Conservation (phyloP, 2,329 filamentous ascomycete species). For the Magnaporthiopsis poae region DNA sequence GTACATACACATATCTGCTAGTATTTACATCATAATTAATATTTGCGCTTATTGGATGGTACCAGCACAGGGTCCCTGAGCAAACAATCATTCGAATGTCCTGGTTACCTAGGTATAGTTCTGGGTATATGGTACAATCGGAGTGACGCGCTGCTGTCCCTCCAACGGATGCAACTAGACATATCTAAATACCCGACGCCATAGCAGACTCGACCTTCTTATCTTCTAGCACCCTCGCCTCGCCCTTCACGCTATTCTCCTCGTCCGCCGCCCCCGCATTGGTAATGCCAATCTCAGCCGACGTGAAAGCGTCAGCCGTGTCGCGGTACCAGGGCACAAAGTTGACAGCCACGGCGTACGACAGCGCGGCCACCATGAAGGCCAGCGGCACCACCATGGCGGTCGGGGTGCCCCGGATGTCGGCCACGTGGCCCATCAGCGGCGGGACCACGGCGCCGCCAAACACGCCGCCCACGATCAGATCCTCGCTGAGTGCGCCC, state of each 20-base stretch:
- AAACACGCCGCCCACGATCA: conserved; percentile 59
- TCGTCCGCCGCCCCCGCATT: not conserved
- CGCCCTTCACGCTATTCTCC: not conserved
- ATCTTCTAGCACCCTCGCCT: conserved; percentile 1
- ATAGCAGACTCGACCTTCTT: conserved; percentile 5
- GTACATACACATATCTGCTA: not conserved
- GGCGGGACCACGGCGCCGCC: conserved; percentile 68
- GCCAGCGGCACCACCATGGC: conserved; percentile 57
- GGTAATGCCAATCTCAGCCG: conserved; percentile 30
- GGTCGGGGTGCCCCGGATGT: conserved; percentile 47
- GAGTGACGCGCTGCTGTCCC: too few relatives aligned
- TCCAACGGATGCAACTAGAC: not conserved
- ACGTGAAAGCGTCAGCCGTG: conserved; percentile 49
- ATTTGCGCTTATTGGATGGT: too few relatives aligned
- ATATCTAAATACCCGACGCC: not conserved
- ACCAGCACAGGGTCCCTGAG: too few relatives aligned
- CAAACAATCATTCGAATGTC: too few relatives aligned
- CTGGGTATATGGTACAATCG: too few relatives aligned
- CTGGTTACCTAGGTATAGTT: too few relatives aligned
- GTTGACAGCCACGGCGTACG: conserved; percentile 53
- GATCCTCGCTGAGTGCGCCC: too few relatives aligned
- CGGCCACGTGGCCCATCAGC: conserved; percentile 58
- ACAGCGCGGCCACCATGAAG: conserved; percentile 48
- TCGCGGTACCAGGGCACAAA: conserved; percentile 54
- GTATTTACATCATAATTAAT: not conserved